Evolutionary conservation across 139 green algal genomes (phyloP).

Genomic region (Coelastrella sp.): DNA sequence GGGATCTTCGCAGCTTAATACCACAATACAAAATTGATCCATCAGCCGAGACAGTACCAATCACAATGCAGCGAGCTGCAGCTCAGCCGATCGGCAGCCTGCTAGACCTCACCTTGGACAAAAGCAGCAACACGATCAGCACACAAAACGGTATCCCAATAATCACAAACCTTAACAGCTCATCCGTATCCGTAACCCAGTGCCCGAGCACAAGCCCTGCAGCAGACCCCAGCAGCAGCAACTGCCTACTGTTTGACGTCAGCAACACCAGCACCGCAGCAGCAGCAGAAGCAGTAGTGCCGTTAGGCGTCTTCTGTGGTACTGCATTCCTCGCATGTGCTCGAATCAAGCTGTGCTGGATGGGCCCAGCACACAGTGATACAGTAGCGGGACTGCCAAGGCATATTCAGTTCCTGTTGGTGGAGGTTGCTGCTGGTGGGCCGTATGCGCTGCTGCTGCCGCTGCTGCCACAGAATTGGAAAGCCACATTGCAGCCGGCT

Average conservation of each 20-base stretch:
- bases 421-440: not conserved
- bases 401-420: slow-evolving; percentile 44
- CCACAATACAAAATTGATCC: no score
- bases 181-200: not conserved
- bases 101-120: not conserved
- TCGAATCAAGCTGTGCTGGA: slow-evolving; percentile 42
- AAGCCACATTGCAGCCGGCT: slow-evolving; percentile 21
- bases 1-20: no score
- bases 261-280: not conserved
- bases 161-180: not conserved
- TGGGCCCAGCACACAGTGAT: not conserved
- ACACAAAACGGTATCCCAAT: not conserved
- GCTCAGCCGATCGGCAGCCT: not conserved
- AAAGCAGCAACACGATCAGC: not conserved
- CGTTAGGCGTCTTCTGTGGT: not conserved
- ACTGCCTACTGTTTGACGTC: not conserved
- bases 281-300: not conserved
- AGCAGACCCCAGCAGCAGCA: not conserved
- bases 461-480: slow-evolving; percentile 32
- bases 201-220: not conserved
- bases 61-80: no score
- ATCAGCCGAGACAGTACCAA: no score
- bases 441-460: not conserved
- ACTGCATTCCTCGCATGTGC: slow-evolving; percentile 8
- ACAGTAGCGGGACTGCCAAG: slow-evolving; percentile 14